These are phyloP conservation scores for Sporothrix sp. DNA, from an alignment of 2,329 filamentous ascomycete genomes.

Conservation along the genomic window DNA sequence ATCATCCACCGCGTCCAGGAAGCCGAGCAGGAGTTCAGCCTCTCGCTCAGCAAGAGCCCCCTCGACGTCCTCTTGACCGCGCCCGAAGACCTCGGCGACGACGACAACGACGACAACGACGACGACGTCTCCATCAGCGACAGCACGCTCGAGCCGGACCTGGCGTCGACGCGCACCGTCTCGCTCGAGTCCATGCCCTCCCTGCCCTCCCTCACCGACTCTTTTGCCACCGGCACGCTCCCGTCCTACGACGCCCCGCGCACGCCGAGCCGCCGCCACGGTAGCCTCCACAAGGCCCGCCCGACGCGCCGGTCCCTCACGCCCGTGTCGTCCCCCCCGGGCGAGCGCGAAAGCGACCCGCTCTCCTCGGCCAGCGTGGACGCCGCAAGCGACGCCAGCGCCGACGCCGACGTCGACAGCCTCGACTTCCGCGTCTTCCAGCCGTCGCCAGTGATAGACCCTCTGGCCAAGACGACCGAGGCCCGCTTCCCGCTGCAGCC, in stretches of 20 bases:
- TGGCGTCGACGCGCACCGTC: conserved; percentile 46
- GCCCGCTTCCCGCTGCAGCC: conserved; percentile 31
- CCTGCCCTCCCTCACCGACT: conserved; percentile 48
- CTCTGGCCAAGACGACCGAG: conserved; percentile 9
- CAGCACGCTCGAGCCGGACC: conserved; percentile 40
- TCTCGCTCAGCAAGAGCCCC: conserved; percentile 43
- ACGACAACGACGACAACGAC: conserved; percentile 39
- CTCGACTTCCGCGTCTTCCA: conserved; percentile 42
- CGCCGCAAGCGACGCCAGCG: conserved; percentile 23
- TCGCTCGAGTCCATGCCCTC: conserved; percentile 55
- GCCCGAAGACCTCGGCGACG: conserved; percentile 47
- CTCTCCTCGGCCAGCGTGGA: conserved; percentile 32
- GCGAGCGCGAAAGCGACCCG: conserved; percentile 42
- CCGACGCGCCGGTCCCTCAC: conserved; percentile 41
- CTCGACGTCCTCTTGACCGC: conserved; percentile 51
- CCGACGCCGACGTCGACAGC: conserved; percentile 30
- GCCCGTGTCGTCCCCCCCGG: conserved; percentile 45
- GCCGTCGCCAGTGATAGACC: conserved; percentile 20
- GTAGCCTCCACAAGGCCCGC: conserved; percentile 32
- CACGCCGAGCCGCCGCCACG: conserved; percentile 27
- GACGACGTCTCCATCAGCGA: conserved; percentile 38
- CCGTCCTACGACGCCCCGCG: conserved; percentile 42
- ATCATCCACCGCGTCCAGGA: conserved; percentile 45
- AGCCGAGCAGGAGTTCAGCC: conserved; percentile 49
- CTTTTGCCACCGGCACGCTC: conserved; percentile 39